Conservation (phyloP, 1,284 basidiomycete genomes). For the Flammula alnicola region DNA sequence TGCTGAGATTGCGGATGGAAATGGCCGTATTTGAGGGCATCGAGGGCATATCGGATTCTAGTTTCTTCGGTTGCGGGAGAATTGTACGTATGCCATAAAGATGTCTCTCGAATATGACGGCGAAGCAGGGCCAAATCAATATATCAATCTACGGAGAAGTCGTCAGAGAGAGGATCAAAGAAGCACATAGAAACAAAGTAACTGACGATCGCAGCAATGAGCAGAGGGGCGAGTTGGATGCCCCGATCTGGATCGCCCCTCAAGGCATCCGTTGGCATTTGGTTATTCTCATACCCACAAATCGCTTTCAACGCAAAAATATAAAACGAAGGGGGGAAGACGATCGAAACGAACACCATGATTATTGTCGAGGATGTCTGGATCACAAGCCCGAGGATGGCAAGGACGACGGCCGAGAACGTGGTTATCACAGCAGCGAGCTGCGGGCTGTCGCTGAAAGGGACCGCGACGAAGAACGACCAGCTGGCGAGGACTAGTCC, state of each 20-base stretch:
- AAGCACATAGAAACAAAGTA: neutral
- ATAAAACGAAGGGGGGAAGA: constrained; percentile 79
- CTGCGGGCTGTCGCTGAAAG: constrained; percentile 75
- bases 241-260: constrained; percentile 63
- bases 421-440: constrained; percentile 73
- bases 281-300: constrained; percentile 67
- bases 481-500: constrained; percentile 72
- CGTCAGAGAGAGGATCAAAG: neutral
- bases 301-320: constrained; percentile 73
- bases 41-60: neutral
- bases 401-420: constrained; percentile 66
- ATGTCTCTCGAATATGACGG: constrained; percentile 58
- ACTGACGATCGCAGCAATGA: constrained; percentile 68
- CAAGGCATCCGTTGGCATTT: constrained; percentile 53
- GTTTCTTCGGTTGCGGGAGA: constrained; percentile 3
- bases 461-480: constrained; percentile 70
- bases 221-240: constrained; percentile 59
- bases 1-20: constrained; percentile 19
- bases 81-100: constrained; percentile 58
- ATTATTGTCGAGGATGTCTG: constrained; percentile 45
- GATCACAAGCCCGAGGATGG: constrained; percentile 70
- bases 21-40: constrained; percentile 16
- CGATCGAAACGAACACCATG: constrained; percentile 65
- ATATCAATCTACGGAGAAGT: constrained; percentile 55
- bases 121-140: constrained; percentile 73